phyloP scores from a whole-genome alignment of 768 basidiomycete genomes.

The Pisolithus tinctorius region DNA sequence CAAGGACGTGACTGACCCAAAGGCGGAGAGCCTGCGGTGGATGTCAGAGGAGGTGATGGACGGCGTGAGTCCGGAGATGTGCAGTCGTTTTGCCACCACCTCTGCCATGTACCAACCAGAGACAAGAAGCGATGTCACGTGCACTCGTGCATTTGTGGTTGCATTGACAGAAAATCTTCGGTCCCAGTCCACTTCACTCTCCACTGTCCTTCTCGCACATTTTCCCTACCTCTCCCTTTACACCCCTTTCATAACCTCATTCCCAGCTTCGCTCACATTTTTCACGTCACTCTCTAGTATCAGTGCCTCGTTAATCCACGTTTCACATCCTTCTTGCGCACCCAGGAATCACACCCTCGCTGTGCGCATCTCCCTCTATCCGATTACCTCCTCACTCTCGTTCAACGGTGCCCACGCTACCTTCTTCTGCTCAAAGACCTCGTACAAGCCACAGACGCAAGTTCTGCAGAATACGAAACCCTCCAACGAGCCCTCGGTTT shows the following conservation, averaged over 20 bases:
- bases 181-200: constrained; percentile 30
- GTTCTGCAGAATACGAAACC: constrained; percentile 59
- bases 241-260: constrained; percentile 77
- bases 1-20: constrained; percentile 61
- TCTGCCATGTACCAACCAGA: constrained; percentile 6
- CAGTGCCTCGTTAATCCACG: constrained; percentile 27
- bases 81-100: constrained; percentile 52
- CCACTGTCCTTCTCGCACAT: constrained; percentile 59
- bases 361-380: constrained; percentile 72
- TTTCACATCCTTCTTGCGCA: constrained; percentile 58
- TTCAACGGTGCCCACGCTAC: constrained; percentile 86
- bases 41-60: constrained; percentile 53
- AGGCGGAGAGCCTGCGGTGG: constrained; percentile 49
- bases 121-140: neutral
- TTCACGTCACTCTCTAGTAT: constrained; percentile 48
- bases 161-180: constrained; percentile 43
- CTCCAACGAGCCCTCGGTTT: constrained; percentile 55
- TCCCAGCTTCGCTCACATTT: constrained; percentile 57
- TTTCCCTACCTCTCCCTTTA: constrained; percentile 87
- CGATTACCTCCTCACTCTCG: constrained; percentile 82
- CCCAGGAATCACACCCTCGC: constrained; percentile 59
- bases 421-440: constrained; percentile 79
- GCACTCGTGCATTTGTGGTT: constrained; percentile 43
- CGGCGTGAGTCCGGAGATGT: constrained; percentile 71
- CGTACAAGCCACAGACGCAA: constrained; percentile 54